Evolutionary conservation across 805 yeast species (phyloP).

Genomic region (Maudiozyma saulgeensis): DNA sequence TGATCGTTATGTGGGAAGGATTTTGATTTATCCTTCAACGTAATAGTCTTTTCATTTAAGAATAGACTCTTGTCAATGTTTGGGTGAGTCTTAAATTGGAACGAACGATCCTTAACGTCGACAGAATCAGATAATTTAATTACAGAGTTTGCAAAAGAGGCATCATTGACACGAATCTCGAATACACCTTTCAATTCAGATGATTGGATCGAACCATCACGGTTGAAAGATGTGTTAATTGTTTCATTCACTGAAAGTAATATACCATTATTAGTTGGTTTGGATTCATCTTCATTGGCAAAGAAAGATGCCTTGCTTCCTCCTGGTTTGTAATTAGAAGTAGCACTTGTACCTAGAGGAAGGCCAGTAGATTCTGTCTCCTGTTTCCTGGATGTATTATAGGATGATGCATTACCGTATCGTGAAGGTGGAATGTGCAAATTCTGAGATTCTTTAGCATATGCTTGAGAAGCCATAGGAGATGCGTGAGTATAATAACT

Average conservation of each 20-base stretch:
- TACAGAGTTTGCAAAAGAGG: slow-evolving; percentile 58
- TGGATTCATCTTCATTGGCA: slow-evolving; percentile 19
- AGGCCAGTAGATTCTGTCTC: neutral
- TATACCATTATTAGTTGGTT: slow-evolving; percentile 59
- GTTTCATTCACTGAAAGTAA: slow-evolving; percentile 70
- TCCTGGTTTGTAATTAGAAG: too few species aligned
- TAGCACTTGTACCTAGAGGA: neutral
- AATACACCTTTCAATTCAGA: slow-evolving; percentile 86
- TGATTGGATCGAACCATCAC: slow-evolving; percentile 67
- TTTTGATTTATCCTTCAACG: slow-evolving; percentile 65
- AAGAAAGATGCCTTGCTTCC: neutral
- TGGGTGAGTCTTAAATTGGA: slow-evolving; percentile 90
- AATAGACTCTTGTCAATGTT: slow-evolving; percentile 79
- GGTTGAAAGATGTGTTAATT: slow-evolving; percentile 62
- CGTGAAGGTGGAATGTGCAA: neutral
- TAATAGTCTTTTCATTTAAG: slow-evolving; percentile 46
- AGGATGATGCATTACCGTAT: neutral
- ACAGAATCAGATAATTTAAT: slow-evolving; percentile 47
- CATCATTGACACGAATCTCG: slow-evolving; percentile 75
- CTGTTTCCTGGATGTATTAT: neutral
- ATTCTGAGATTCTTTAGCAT: neutral
- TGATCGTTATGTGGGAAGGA: slow-evolving; percentile 90
- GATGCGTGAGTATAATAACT: slow-evolving; percentile 31
- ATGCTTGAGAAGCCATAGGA: slow-evolving; percentile 9
- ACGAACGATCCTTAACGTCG: slow-evolving; percentile 34